Evolutionary conservation across 75 land plant species (phyloP), one percentile per base, ranked within the genome.

Genomic region (Ceratopteris richardii): DNA sequence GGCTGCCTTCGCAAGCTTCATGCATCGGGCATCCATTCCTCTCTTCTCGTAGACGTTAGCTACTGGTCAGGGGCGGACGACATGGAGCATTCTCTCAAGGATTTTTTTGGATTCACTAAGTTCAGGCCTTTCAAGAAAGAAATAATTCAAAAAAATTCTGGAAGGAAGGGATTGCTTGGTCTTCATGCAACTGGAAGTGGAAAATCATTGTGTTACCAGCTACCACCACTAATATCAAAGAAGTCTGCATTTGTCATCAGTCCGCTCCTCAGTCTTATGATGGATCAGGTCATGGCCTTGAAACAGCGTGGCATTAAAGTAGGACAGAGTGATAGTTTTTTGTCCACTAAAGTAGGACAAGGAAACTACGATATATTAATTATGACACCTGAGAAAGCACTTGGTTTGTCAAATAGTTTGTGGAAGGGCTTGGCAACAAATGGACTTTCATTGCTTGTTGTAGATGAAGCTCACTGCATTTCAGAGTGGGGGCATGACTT

Each of bases 401-500:
- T 82, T 40, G 22, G 36, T 9, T 26, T 70, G 41, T 56, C 81
- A 51, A 10, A 39, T 18, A 78, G 92, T 56, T 80, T 84, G 36
- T 87, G 92, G 92, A 53, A 70, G 30, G 74, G 66, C 58, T 63
- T 87, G 44, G 61, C 73, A 24, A 62, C 57, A 26, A 73, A 56
- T 26, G 92, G 91, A 11, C 69, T 87, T 37, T 81, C 72, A 54
- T 64, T 84, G 24, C 52, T 87, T 59, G 92, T 88, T 48, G 80
- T 87, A 44, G 92, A 87, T 71, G 92, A 87, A 53, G 92, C 88
- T 51, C 92, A 87, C 62, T 87, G 92, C 65, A 85, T 87, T 31
- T 87, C 92, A 53, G 88, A 87, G 54, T 87, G 92, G 92, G 92
- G 92, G 20, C 92, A 87, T 68, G 84, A 81, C 67, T 87, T 87